Base-by-base conservation (phyloP, 352 stramenopile species). In the Globisporangium sylvaticum region DNA sequence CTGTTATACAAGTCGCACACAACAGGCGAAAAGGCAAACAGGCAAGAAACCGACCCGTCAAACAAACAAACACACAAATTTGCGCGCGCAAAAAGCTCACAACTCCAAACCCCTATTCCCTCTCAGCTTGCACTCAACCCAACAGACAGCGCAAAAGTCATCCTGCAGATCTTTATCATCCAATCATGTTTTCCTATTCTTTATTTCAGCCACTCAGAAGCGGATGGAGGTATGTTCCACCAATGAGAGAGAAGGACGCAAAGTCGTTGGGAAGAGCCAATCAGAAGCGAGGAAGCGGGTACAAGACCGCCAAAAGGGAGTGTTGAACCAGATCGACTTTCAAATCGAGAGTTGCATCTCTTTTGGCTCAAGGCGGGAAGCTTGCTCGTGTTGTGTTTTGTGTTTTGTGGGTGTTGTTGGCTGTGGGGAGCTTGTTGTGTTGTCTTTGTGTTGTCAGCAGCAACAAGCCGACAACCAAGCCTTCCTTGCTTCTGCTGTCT, bases 201-300 rank as follows among this genome's bases (percentile, higher is more conserved):
- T 3, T 0, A n/a, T 72, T 63, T 39, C 52, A 44, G 8, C 69
- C 58, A 75, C 60, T 72, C 5, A 27, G 0, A 34, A 32, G 15
- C 1, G 2, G 3, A 15, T n/a, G 64, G 37, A 24, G 27, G 3
- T 0, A 2, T 12, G 8, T 29, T 67, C 39, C 62, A 32, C 80
- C 76, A 88, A 88, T 86, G 27, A 73, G 4, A 66, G 15, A 0
- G 0, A 32, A 56, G 31, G 27, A 48, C 8, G 24, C 6, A 48
- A 58, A 58, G 6, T 5, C 29, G 7, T 1, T 34, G 22, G 9
- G 29, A 6, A 34, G 4, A 58, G 4, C 64, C 55, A 68, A 68
- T 68, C 42, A 58, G 12, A 58, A 27, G 12, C 22, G 27, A 58
- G 64, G 2, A 64, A n/a, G 56, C 29, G 64, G n/a, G n/a, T n/a